Evolutionary conservation across 768 basidiomycete genomes (phyloP), one percentile per base, ranked within the genome.

Genomic region (Leccinum obscurum): DNA sequence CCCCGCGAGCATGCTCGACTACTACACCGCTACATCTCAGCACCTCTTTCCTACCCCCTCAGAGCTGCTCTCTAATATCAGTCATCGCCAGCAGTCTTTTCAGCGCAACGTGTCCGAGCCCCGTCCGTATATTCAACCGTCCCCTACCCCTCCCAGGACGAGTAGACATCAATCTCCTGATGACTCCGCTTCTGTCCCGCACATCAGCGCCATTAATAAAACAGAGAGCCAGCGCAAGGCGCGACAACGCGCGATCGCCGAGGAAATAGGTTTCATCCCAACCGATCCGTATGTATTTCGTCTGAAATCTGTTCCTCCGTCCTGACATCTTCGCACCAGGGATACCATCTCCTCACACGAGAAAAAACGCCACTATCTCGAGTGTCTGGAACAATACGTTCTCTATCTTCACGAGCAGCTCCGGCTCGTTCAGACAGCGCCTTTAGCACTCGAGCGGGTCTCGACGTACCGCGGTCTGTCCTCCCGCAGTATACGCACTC

Each of bases 321-420:
- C 55, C 35, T 17, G n/a, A 8, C 24, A 7, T 26, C 20, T 10
- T 35, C 3, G 4, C 52, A 14, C 14, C 57, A 88, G 87, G 1
- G 89, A 90, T 54, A 79, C 80, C n/a, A 89, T 91, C 57, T 86
- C 89, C 3, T 89, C 88, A 6, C 89, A 91, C 65, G 89, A 90
- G 66, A 90, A 90, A 67, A 90, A 90, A 65, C 76, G 89, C 3
- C 81, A 86, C 65, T 90, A 90, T 66, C 79, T 90, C 24, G 87
- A 88, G 64, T 88, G 86, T 63, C 72, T 91, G 7, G 89, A 91
- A 64, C 82, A 87, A 59, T 91, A 90, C 69, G 82, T 89, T 14
- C 68, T 80, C 30, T 89, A 84, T 65, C 76, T 90, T 11, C 87
- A 88, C 62, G 78, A 88, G 30, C 85, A 87, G 58, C 76, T 88